Conservation (phyloP, 202 grass and related monocot genomes). For the Alloteropsis angusta region DNA sequence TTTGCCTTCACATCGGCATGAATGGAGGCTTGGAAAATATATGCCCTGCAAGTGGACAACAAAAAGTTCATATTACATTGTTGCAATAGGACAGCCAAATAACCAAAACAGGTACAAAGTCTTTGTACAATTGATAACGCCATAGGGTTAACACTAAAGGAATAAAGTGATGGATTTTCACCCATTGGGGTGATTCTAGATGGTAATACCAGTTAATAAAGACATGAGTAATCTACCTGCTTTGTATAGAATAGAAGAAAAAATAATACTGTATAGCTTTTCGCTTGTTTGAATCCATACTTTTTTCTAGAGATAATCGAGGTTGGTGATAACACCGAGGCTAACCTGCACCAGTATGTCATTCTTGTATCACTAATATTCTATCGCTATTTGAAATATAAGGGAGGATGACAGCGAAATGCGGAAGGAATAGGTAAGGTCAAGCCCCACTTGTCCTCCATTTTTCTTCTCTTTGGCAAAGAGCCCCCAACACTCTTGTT, state of each 20-base stretch:
- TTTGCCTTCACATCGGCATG: conserved; percentile 29
- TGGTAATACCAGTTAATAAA: background rate
- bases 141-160: background rate
- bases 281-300: background rate
- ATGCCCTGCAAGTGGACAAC: conserved; percentile 29
- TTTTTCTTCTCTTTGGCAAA: background rate
- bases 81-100: background rate
- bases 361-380: background rate
- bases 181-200: background rate
- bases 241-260: background rate
- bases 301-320: background rate
- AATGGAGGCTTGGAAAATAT: conserved; percentile 44
- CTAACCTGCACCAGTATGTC: background rate
- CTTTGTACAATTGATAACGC: background rate
- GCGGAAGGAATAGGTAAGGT: background rate
- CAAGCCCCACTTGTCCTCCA: background rate
- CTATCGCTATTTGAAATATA: background rate
- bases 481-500: background rate
- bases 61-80: background rate
- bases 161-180: background rate
- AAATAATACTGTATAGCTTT: too few species aligned
- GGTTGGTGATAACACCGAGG: background rate
- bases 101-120: conserved; percentile 2
- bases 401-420: conserved; percentile 10
- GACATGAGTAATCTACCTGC: background rate